Evolutionary conservation across 805 yeast genomes (phyloP).

Genomic region (Suhomyces kilbournensis): DNA sequence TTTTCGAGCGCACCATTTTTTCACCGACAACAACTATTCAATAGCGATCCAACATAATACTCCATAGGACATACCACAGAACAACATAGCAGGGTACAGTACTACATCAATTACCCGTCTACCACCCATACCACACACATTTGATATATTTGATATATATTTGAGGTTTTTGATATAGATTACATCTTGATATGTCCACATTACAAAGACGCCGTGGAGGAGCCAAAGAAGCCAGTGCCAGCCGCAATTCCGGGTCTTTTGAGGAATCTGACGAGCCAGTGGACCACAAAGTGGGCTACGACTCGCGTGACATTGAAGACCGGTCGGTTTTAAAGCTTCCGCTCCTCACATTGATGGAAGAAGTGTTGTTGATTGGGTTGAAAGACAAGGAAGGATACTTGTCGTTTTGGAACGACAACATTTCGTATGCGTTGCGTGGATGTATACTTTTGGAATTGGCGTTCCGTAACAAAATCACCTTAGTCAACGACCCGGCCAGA

Average conservation of each 20-base stretch:
- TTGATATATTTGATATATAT: too few species aligned
- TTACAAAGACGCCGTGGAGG: conserved; percentile 77
- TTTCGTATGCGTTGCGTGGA: conserved; percentile 93
- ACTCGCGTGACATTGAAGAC: conserved; percentile 62
- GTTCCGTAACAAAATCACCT: conserved; percentile 80
- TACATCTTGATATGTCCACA: conserved; percentile 1
- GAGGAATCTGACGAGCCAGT: conserved; percentile 25
- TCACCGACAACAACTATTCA: not conserved
- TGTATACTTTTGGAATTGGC: conserved; percentile 91
- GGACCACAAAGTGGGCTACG: conserved; percentile 74
- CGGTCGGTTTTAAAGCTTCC: conserved; percentile 50
- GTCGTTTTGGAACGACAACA: conserved; percentile 97
- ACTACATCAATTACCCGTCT: too few species aligned
- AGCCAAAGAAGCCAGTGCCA: conserved; percentile 16
- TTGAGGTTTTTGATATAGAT: too few species aligned
- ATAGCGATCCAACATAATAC: not conserved
- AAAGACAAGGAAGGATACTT: conserved; percentile 95
- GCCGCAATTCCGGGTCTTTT: conserved; percentile 17
- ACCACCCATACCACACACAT: too few species aligned
- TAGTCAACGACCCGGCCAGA: conserved; percentile 90
- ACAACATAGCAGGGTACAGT: too few species aligned
- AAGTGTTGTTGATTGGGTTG: conserved; percentile 86
- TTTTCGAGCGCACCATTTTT: not conserved
- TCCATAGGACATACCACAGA: not conserved
- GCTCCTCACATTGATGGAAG: conserved; percentile 89